Percentiles rank a stretch among this genome's conserved stretches.
Evolutionary conservation across 768 basidiomycete genomes (phyloP).

Genomic region (Daedaleopsis sinensis): DNA sequence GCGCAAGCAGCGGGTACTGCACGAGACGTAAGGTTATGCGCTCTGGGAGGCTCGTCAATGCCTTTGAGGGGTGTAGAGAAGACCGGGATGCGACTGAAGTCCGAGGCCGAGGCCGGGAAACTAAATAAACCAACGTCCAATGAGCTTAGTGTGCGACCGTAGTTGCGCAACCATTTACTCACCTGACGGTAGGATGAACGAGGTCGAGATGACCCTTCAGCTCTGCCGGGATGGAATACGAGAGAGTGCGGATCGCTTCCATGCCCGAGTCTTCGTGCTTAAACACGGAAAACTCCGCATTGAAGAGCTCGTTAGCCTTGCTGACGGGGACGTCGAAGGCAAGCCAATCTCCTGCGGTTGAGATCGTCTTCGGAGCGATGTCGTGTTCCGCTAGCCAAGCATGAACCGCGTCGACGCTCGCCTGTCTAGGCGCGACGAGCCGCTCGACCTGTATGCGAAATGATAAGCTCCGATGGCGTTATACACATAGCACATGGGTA

Average conservation of each 20-base stretch:
- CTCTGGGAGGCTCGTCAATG: not conserved
- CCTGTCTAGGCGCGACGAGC: slow-evolving; percentile 26
- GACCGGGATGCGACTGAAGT: not conserved
- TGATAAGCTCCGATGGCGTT: not conserved
- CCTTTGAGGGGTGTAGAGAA: slow-evolving; percentile 23
- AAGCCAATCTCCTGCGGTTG: slow-evolving; percentile 34
- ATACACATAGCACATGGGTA: not conserved
- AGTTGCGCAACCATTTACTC: slow-evolving; percentile 11
- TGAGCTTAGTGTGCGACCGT: not conserved
- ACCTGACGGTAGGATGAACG: slow-evolving; percentile 34
- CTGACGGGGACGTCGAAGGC: slow-evolving; percentile 27
- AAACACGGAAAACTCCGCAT: slow-evolving; percentile 33
- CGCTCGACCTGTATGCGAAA: slow-evolving; percentile 2
- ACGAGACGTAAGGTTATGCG: slow-evolving; percentile 3
- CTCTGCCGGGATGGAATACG: slow-evolving; percentile 34
- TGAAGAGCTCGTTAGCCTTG: slow-evolving; percentile 34
- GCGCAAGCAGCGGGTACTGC: slow-evolving; percentile 27
- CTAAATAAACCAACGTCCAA: not conserved
- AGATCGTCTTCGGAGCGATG: slow-evolving; percentile 26
- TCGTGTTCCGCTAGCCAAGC: slow-evolving; percentile 30
- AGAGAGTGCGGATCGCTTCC: slow-evolving; percentile 31
- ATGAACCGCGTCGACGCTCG: slow-evolving; percentile 27
- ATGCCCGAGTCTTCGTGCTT: slow-evolving; percentile 24
- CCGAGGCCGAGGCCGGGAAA: slow-evolving; percentile 22
- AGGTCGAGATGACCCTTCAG: slow-evolving; percentile 32